Evolutionary conservation across 305 asterid genomes (phyloP), one percentile per base, ranked within the genome.

Genomic region (Ajuga reptans): DNA sequence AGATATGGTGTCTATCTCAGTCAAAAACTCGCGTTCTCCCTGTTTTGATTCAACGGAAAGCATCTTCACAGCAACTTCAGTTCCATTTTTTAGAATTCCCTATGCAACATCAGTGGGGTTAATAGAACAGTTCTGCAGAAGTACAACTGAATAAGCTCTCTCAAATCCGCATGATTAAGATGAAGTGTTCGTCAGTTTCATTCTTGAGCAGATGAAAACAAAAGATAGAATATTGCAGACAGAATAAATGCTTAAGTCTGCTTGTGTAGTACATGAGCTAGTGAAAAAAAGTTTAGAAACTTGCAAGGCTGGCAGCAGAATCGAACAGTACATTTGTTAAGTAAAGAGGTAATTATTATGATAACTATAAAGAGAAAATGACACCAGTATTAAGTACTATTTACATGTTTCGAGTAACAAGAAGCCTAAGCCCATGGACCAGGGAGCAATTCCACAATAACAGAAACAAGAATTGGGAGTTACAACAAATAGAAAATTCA

Each of bases 1-100:
- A 55, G 96, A 87, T 76, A 89, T 87, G 43, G 92, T 84, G 75
- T 86, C 89, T 33, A 91, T 91, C 86, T 91, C 98, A 4, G 92
- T 77, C 80, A 89, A 72, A 81, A 91, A 91, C 83, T 91, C 96
- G n/a, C 79, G 88, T 66, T 54, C 77, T 18, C 98, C 98, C 77
- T 89, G 98, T 78, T 76, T 87, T 54, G 98, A 91, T 81, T 77
- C 90, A n/a, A 85, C 83, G 72, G 94, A 79, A 51, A 91, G 94
- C 41, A 75, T 79, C 88, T 91, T 91, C 51, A 91, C 87, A 29
- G 98, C 98, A 64, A 91, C 76, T 75, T 73, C 82, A 52, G 45
- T 79, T 59, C 95, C 90, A 72, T 79, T 77, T 74, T 61, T 83
- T 6, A 91, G 88, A 34, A 79, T 75, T 74, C 98, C 98, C 98